These are phyloP conservation scores for Raphanus sativus DNA, from an alignment of 345 rosid genomes.

Conservation along the genomic window DNA sequence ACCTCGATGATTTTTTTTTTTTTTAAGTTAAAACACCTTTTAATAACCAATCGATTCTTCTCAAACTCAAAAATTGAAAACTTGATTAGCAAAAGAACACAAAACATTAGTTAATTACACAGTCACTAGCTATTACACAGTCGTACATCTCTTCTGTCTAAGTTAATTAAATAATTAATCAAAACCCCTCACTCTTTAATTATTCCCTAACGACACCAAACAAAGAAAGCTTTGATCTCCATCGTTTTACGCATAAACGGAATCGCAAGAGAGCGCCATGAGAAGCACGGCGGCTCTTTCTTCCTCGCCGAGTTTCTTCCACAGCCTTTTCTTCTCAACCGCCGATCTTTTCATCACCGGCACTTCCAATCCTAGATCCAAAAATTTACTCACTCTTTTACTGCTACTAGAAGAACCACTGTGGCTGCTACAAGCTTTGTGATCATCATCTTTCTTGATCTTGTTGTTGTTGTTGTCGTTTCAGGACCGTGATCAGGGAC, in stretches of 20 bases:
- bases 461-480: not conserved
- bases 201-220: not conserved
- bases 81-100: conserved; percentile 28
- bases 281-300: conserved; percentile 90
- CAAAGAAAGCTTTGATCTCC: not conserved
- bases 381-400: conserved; percentile 16
- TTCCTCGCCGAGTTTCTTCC: conserved; percentile 55
- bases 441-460: conserved; percentile 7
- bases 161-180: conserved; percentile 15
- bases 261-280: conserved; percentile 83
- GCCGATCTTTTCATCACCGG: conserved; percentile 42
- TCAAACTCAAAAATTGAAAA: not conserved
- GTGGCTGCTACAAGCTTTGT: too few relatives aligned
- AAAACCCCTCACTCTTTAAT: not conserved
- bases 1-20: not conserved
- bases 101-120: conserved; percentile 25
- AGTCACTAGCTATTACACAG: conserved; percentile 22
- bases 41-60: not conserved
- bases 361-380: conserved; percentile 33
- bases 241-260: conserved; percentile 57
- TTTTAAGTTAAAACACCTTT: too few relatives aligned
- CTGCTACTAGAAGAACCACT: not conserved
- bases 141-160: conserved; percentile 1
- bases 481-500: too few relatives aligned
- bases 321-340: conserved; percentile 60